Base-by-base conservation (phyloP, 2,329 filamentous ascomycete genomes). In the Pleoardoris graminearum region DNA sequence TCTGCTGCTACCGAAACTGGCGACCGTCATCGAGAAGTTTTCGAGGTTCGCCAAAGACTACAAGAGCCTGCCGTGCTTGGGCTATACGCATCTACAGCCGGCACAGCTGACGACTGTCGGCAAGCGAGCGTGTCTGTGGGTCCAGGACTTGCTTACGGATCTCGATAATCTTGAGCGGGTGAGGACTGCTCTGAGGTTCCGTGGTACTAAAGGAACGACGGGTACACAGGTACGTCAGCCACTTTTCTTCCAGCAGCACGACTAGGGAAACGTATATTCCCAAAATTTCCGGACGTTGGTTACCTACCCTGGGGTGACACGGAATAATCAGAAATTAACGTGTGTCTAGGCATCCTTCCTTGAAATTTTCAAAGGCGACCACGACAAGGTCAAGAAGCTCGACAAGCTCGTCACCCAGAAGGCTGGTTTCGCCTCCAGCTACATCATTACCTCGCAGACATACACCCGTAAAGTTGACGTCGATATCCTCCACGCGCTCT, bases 381-480 rank as follows among this genome's bases (percentile, higher is more conserved):
- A 82, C 64, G 72, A 69, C 35, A 85, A 87, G 71, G 80, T 86
- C 38, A 84, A 85, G 66, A 75, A 78, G 57, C 76, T 88, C 17
- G 83, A 88, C 64, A 79, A 84, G 63, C 77, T 87, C 1, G 80
- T 88, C 12, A 85, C 82, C 44, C 67, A 85, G 68, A 87, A 87
- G 70, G 82, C 85, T n/a, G 85, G 85, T 19, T 88, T 88, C 69
- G 71, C 73, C 38, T 79, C 79, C 27, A 79, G 80, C 39, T 87
- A 83, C 66, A 80, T 82, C 57, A 83, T 91, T 53, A 88, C 86
- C 7, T 85, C 84, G 17, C 89, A 92, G 68, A 89, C 86, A 6
- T 89, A 89, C 75, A 86, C 88, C 4, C 84, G 90, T 57, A 94
- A 94, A 76, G 86, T 96, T 49, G 91, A 97, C 69, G 79, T 89